A percentile compares a stretch with the other conserved stretches of the same genome.
These are phyloP conservation scores for Salix suchowensis DNA, from an alignment of 345 rosid genomes.

Conservation along the genomic window DNA sequence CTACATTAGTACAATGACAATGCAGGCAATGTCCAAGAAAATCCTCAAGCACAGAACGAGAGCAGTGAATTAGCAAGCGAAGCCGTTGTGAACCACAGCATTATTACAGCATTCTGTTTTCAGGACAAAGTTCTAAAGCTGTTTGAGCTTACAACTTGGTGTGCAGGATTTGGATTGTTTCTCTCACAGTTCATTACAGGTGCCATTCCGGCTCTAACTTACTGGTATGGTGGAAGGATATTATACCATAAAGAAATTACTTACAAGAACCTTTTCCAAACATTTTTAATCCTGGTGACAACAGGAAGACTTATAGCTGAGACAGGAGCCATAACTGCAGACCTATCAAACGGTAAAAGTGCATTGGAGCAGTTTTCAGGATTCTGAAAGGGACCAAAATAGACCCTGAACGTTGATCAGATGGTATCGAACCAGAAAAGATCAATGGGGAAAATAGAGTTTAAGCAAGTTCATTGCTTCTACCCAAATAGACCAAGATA, in stretches of 20 bases:
- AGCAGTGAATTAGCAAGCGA: conserved; percentile 33
- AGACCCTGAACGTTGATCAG: conserved; percentile 15
- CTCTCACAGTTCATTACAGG: conserved; percentile 19
- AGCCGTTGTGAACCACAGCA: conserved; percentile 8
- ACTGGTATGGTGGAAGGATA: conserved; percentile 38
- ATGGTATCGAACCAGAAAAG: conserved; percentile 13
- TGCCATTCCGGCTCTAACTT: conserved; percentile 10
- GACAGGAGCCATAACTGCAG: conserved; percentile 36
- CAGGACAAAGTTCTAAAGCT: conserved; percentile 4
- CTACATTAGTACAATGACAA: conserved; percentile 17
- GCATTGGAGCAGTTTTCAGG: conserved; percentile 19
- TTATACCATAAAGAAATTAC: conserved; percentile 6
- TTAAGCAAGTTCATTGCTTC: conserved; percentile 39
- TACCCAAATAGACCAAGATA: conserved; percentile 43
- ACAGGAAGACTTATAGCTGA: conserved; percentile 32
- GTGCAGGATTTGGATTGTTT: conserved; percentile 26
- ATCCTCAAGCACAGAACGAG: conserved; percentile 22
- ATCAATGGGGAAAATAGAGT: conserved; percentile 43
- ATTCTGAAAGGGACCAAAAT: conserved; percentile 26
- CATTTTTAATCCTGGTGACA: conserved; percentile 27
- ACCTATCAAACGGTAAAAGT: conserved; percentile 23
- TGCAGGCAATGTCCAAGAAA: conserved; percentile 29
- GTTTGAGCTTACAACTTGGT: conserved; percentile 19
- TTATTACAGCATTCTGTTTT: not conserved
- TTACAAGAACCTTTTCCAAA: conserved; percentile 22